Percentiles rank a stretch among this genome's conserved stretches.
phyloP scores from a whole-genome alignment of 768 basidiomycete species.

The Chlorophyllum brunneum region DNA sequence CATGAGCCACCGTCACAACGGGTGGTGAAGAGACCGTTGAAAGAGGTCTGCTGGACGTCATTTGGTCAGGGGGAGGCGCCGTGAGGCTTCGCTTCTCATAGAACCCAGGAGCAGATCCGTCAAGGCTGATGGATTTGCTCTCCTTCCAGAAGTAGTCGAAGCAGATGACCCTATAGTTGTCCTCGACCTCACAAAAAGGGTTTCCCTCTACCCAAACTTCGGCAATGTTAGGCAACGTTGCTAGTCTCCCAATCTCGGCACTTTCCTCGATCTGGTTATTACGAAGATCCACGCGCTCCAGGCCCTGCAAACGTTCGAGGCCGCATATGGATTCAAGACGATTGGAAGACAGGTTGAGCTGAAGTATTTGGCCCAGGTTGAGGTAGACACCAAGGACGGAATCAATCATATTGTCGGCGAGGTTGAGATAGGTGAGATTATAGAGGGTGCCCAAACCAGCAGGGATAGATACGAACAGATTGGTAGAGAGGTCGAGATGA shows the following conservation, averaged over 20 bases:
- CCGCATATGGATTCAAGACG: constrained; percentile 94
- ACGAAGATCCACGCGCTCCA: constrained; percentile 84
- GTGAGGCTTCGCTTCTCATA: constrained; percentile 65
- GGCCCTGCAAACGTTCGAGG: constrained; percentile 79
- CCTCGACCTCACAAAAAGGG: constrained; percentile 69
- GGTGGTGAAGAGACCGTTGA: constrained; percentile 57
- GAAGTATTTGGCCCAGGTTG: constrained; percentile 70
- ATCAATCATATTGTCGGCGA: constrained; percentile 97
- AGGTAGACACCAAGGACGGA: constrained; percentile 87
- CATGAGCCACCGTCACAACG: constrained; percentile 51
- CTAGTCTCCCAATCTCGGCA: constrained; percentile 80
- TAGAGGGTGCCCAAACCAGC: constrained; percentile 68
- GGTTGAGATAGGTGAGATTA: constrained; percentile 85
- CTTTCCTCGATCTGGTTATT: constrained; percentile 77
- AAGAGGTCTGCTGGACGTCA: constrained; percentile 43
- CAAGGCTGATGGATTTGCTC: constrained; percentile 72
- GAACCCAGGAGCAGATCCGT: constrained; percentile 67
- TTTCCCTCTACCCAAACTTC: constrained; percentile 88
- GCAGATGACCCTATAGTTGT: constrained; percentile 71
- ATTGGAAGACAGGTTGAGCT: constrained; percentile 80
- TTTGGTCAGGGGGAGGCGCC: constrained; percentile 45
- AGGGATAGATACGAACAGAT: constrained; percentile 87
- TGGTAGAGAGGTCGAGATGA: constrained; percentile 86
- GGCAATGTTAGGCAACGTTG: constrained; percentile 70
- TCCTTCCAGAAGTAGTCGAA: constrained; percentile 86